phyloP scores from a whole-genome alignment of 306 rosid genomes.

The Pyrus bretschneideri region DNA sequence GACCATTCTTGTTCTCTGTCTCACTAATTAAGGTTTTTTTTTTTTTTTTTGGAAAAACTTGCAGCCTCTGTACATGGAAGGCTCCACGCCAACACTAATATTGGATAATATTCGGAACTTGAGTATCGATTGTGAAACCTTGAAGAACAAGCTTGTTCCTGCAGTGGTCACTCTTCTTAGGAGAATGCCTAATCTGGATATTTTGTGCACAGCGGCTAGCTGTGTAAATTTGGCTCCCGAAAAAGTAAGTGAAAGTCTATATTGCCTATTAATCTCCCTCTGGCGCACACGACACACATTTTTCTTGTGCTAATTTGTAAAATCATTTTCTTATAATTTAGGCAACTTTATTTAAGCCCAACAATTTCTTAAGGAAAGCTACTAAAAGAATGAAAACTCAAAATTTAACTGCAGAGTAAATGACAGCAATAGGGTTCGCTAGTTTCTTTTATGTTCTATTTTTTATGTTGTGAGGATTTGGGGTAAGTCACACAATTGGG shows the following conservation, averaged over 20 bases:
- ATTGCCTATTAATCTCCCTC: not conserved
- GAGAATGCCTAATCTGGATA: not conserved
- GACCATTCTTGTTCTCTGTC: not conserved
- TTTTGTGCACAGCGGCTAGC: not conserved
- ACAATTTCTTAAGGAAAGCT: no score
- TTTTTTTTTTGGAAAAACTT: not conserved
- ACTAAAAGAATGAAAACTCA: no score
- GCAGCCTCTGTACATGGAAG: no score
- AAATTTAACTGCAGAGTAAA: no score
- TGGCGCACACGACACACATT: not conserved
- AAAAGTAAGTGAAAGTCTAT: not conserved
- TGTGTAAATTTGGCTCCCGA: not conserved
- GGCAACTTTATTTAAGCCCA: no score
- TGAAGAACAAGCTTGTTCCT: not conserved
- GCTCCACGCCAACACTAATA: not conserved
- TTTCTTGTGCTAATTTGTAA: not conserved
- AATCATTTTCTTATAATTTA: no score
- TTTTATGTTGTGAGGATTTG: no score
- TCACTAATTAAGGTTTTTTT: not conserved
- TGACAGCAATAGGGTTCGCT: no score
- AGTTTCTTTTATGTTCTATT: no score
- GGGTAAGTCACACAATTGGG: no score
- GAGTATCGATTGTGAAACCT: not conserved
- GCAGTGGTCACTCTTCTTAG: not conserved
- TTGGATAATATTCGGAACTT: not conserved